Evolutionary conservation across 208 protist genomes (phyloP), one percentile per base, ranked within the genome.

Genomic region (Trichomonas tenax): DNA sequence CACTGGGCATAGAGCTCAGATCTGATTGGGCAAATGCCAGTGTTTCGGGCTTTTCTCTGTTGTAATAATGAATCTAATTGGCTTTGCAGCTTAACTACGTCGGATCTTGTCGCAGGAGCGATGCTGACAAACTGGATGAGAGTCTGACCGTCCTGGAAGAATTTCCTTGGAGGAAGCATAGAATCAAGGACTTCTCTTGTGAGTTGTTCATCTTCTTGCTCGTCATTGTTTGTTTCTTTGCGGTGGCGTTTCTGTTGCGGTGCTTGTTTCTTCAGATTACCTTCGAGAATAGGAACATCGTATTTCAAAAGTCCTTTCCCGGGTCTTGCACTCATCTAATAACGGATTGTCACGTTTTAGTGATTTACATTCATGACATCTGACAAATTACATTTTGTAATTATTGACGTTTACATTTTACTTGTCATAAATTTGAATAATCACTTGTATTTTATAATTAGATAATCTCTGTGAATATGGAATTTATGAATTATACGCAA

Each of bases 1-100:
- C 98, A 97, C 96, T 99, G 99, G 11, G 98, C 72, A 97, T 99
- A 99, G 14, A 99, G 97, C 96, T 99, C 98, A 95, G 99, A 98
- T n/a, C 99, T 97, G 23, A 99, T 98, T 11, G 98, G 98, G 97
- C 99, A 99, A 88, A 99, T 98, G 10, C 99, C 99, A 21, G 97
- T 98, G 31, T 99, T 98, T 38, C 98, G 97, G 14, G 99, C 99
- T 63, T 99, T 97, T 23, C 99, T 98, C 63, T 98, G 96, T 93
- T 98, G 97, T n/a, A 99, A 97, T 15, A 97, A 97, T 82, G 97
- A 58, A 89, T 98, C 97, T 45, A 99, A 97, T 63, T 98, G 97
- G 48, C 98, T 98, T 97, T 99, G 98, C 10, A 98, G 44, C 96
- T 98, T 98, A 96, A 98, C 97, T 15, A 98, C 98, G 96, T 98